phyloP scores from a whole-genome alignment of 108 stramenopile genomes.

The Nannochloropsis salina region DNA sequence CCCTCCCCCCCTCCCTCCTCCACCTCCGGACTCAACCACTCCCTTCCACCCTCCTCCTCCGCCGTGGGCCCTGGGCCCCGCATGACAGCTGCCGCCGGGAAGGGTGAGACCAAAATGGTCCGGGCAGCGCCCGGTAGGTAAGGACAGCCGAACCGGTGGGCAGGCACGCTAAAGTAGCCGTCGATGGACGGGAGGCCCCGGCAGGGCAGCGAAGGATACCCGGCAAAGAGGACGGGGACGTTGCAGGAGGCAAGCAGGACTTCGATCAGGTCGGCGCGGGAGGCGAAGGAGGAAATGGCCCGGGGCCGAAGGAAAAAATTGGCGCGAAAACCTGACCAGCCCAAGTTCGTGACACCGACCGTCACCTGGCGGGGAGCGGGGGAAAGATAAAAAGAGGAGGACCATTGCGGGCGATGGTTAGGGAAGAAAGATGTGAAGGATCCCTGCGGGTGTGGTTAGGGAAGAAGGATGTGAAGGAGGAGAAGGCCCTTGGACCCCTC shows the following conservation, averaged over 20 bases:
- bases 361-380: not conserved
- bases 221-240: constrained; percentile 10
- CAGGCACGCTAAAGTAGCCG: not conserved
- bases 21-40: not conserved
- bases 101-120: not conserved
- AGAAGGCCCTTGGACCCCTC: not conserved
- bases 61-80: not conserved
- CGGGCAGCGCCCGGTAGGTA: not conserved
- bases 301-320: constrained; percentile 14
- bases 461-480: no score
- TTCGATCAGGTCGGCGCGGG: not conserved
- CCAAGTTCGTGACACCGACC: not conserved
- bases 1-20: not conserved
- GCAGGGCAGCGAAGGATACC: constrained; percentile 1
- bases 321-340: not conserved
- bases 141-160: not conserved
- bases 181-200: not conserved
- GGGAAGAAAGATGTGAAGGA: no score
- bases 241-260: constrained; percentile 6
- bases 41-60: constrained; percentile 5
- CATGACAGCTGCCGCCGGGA: not conserved
- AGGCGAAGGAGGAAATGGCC: not conserved
- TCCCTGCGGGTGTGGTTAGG: no score
- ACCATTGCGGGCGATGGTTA: not conserved
- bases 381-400: not conserved